A percentile compares a stretch with the other conserved stretches of the same genome.
Conservation (phyloP, 2,329 filamentous ascomycete genomes). For the Tolypocladium tropicale region DNA sequence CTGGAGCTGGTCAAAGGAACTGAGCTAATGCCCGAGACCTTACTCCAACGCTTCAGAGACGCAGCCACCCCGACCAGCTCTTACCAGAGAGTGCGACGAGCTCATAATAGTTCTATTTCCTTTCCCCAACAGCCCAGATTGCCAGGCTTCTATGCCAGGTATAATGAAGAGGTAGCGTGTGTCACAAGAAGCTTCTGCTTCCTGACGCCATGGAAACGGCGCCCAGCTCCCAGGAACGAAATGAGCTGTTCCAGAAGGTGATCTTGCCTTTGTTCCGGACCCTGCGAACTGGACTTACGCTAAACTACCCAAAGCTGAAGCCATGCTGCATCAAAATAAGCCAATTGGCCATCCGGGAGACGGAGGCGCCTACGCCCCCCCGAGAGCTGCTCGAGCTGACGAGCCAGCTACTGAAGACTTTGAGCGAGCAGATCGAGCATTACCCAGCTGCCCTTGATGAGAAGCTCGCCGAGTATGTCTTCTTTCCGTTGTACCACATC, state of each 20-base stretch:
- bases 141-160: background rate
- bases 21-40: background rate
- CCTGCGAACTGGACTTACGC: background rate
- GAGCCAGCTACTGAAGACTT: conserved; percentile 32
- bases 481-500: conserved; percentile 84
- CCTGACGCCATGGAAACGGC: conserved; percentile 8
- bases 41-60: background rate
- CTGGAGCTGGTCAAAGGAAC: background rate
- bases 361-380: conserved; percentile 28
- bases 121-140: background rate
- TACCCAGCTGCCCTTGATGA: conserved; percentile 53
- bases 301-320: conserved; percentile 40
- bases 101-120: background rate
- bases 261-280: background rate
- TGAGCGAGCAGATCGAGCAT: conserved; percentile 30
- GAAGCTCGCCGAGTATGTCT: conserved; percentile 85
- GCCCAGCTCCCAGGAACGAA: conserved; percentile 12
- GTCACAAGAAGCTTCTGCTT: background rate
- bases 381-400: conserved; percentile 36
- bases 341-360: conserved; percentile 41
- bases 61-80: background rate
- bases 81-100: background rate
- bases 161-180: background rate
- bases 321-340: conserved; percentile 51
- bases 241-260: conserved; percentile 27